A percentile compares a stretch with the other conserved stretches of the same genome.
These are phyloP conservation scores for Apiospora rasikravindrae DNA, from an alignment of 2,329 filamentous ascomycete species.

Conservation along the genomic window DNA sequence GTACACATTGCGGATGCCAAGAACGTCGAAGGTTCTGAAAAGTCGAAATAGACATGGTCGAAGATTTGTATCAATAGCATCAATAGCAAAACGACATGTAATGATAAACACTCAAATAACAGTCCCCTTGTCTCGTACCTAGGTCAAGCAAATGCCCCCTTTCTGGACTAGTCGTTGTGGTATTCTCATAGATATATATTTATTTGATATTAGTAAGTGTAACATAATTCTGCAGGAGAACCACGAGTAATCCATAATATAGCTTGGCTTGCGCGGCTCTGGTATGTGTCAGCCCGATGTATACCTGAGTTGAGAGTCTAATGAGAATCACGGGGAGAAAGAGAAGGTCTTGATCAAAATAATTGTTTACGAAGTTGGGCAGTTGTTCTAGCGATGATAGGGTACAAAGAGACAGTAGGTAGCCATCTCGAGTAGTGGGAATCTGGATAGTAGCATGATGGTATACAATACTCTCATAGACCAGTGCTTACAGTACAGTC, in stretches of 20 bases:
- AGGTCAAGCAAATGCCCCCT: neutral
- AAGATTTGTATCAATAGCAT: neutral
- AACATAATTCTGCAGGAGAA: neutral
- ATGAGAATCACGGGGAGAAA: neutral
- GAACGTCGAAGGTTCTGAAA: conserved; percentile 59
- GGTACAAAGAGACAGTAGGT: neutral
- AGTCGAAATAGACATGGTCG: conserved; percentile 21
- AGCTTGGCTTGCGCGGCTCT: neutral
- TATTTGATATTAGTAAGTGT: neutral
- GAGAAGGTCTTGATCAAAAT: neutral
- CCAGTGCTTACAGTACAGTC: neutral
- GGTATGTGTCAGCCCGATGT: neutral
- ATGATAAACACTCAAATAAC: neutral
- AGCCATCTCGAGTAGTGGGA: neutral
- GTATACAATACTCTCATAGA: no score
- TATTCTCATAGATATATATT: neutral
- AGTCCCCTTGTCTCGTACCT: neutral
- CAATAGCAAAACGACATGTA: neutral
- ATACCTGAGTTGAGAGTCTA: neutral
- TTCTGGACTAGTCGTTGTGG: neutral
- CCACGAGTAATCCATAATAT: neutral
- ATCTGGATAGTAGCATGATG: no score
- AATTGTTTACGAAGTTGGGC: neutral
- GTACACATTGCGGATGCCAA: conserved; percentile 68
- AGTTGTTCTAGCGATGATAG: neutral